phyloP scores from a whole-genome alignment of 768 basidiomycete genomes.

The Amanita rimosa region DNA sequence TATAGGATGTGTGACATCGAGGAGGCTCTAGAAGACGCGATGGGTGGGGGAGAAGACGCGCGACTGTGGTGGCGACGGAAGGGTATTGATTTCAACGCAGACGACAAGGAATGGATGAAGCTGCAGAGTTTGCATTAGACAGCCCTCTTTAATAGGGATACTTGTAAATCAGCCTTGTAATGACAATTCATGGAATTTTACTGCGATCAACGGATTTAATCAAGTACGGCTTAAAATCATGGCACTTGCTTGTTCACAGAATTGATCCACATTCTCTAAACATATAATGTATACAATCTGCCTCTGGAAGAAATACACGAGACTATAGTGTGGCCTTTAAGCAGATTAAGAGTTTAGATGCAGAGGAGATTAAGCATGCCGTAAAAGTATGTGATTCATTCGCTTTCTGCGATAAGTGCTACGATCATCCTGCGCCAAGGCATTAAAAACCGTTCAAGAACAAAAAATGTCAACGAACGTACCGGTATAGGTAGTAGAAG shows the following conservation, averaged over 20 bases:
- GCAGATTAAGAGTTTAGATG: neutral
- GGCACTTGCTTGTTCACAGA: too few relatives aligned
- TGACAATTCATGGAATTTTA: too few relatives aligned
- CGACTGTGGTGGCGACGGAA: slow-evolving; percentile 74
- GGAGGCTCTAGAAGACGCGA: slow-evolving; percentile 82
- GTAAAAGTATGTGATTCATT: slow-evolving; percentile 21
- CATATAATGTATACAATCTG: neutral
- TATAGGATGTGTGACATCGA: slow-evolving; percentile 90
- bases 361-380: slow-evolving; percentile 1
- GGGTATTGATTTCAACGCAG: slow-evolving; percentile 75
- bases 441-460: slow-evolving; percentile 1
- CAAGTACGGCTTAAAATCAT: too few relatives aligned
- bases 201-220: too few relatives aligned
- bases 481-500: slow-evolving; percentile 90
- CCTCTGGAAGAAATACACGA: neutral
- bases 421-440: slow-evolving; percentile 60
- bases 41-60: slow-evolving; percentile 66
- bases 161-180: too few relatives aligned
- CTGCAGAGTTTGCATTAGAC: slow-evolving; percentile 58
- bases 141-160: too few relatives aligned
- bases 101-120: slow-evolving; percentile 86
- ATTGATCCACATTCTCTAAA: neutral
- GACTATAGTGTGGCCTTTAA: slow-evolving; percentile 1
- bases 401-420: slow-evolving; percentile 73
- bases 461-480: slow-evolving; percentile 16